Evolutionary conservation across 169 alveolate species (phyloP).

Genomic region (Plasmodium reichenowi): DNA sequence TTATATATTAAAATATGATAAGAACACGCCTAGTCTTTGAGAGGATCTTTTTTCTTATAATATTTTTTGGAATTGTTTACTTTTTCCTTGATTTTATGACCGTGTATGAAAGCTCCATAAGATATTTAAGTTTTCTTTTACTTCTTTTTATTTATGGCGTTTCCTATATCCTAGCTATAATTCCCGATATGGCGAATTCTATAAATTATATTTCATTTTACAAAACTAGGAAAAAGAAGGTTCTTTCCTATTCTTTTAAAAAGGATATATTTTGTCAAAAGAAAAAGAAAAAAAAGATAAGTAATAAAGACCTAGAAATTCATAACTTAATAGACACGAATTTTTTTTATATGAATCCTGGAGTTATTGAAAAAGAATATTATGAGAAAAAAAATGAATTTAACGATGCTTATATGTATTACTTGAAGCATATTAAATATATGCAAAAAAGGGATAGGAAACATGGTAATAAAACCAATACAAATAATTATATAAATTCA

Average conservation of each 20-base stretch:
- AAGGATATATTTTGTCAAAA: conserved; percentile 9
- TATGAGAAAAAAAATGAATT: background rate
- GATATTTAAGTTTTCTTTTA: conserved; percentile 20
- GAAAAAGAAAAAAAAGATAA: conserved; percentile 2
- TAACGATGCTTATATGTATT: too few relatives aligned
- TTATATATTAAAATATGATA: conserved; percentile 10
- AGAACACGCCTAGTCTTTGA: conserved; percentile 12
- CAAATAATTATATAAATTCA: too few relatives aligned
- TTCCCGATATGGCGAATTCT: conserved; percentile 43
- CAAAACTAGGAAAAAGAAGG: conserved; percentile 28
- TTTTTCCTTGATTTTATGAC: conserved; percentile 46
- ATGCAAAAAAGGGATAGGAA: background rate
- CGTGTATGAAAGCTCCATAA: conserved; percentile 19
- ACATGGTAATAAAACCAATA: too few relatives aligned
- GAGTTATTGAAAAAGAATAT: background rate
- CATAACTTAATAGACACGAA: conserved; percentile 34
- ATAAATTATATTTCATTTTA: conserved; percentile 37
- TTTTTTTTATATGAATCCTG: conserved; percentile 40
- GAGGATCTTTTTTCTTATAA: conserved; percentile 16
- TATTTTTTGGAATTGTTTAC: conserved; percentile 11
- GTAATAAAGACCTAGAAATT: conserved; percentile 19
- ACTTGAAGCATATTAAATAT: too few relatives aligned
- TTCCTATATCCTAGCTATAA: conserved; percentile 29
- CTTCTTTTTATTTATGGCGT: conserved; percentile 24
- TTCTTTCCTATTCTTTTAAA: conserved; percentile 28